These are phyloP conservation scores for Jaltomata sinuosa DNA, from an alignment of 257 asterid species.

Conservation along the genomic window DNA sequence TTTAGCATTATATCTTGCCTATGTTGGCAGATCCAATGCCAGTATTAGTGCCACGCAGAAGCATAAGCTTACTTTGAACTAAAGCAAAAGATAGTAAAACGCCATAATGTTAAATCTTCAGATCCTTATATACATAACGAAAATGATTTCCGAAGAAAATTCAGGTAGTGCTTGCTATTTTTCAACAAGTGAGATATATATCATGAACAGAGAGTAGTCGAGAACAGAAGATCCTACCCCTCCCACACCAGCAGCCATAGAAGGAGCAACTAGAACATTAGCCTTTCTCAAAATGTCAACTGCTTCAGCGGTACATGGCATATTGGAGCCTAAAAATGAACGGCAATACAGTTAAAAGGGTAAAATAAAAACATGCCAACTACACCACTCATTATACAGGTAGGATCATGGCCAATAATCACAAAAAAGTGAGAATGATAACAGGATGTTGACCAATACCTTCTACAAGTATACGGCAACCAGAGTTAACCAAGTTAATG, in stretches of 20 bases:
- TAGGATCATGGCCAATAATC: not conserved
- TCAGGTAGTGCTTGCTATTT: not conserved
- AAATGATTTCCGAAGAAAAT: not conserved
- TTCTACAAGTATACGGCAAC: slow-evolving; percentile 88
- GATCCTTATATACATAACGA: not conserved
- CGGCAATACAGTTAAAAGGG: slow-evolving; percentile 2
- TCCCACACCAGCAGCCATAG: slow-evolving; percentile 97
- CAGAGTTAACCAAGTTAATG: slow-evolving; percentile 72
- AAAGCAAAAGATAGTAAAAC: not conserved
- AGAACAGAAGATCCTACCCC: slow-evolving; percentile 52
- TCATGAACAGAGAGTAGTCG: not conserved
- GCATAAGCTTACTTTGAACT: not conserved
- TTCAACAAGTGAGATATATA: not conserved
- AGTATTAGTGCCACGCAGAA: not conserved
- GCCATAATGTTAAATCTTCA: not conserved
- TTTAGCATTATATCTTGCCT: not conserved
- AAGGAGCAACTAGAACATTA: slow-evolving; percentile 80
- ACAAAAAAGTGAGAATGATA: not conserved
- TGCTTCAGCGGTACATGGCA: slow-evolving; percentile 97
- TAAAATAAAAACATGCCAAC: not conserved
- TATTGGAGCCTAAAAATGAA: slow-evolving; percentile 63
- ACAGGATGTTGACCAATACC: slow-evolving; percentile 29
- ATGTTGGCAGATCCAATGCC: not conserved
- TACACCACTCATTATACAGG: not conserved
- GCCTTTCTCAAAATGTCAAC: slow-evolving; percentile 83